A percentile compares a stretch with the other conserved stretches of the same genome.
These are phyloP conservation scores for Elaphomyces granulatus DNA, from an alignment of 495 filamentous ascomycete genomes.

Conservation along the genomic window DNA sequence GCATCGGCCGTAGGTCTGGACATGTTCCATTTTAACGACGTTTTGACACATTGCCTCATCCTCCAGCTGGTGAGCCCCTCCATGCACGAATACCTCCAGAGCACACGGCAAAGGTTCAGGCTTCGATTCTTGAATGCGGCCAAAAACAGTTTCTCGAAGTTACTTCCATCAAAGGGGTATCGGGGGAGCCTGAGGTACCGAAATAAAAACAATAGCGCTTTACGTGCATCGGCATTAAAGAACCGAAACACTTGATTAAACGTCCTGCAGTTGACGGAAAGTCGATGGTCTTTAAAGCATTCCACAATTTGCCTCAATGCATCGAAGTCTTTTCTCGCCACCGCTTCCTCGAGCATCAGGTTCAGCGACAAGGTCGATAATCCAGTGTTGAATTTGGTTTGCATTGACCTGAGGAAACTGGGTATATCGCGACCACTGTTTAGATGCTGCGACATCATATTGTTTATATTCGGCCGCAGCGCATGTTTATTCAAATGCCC, in stretches of 20 bases:
- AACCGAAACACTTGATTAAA: conserved; percentile 13
- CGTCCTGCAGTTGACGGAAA: conserved; percentile 9
- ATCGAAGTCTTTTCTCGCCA: conserved; percentile 10
- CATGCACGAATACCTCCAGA: conserved; percentile 38
- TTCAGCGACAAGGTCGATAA: conserved; percentile 20
- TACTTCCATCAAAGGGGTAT: conserved; percentile 4
- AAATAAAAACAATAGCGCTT: conserved; percentile 13
- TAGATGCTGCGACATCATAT: conserved; percentile 22
- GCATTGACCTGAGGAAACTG: conserved; percentile 24
- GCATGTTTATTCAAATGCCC: conserved; percentile 16
- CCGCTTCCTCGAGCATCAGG: conserved; percentile 22
- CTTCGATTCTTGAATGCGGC: conserved; percentile 22
- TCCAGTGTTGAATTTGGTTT: conserved; percentile 22
- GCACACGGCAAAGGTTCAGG: conserved; percentile 31
- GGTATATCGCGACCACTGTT: conserved; percentile 19
- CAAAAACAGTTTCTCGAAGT: conserved; percentile 25
- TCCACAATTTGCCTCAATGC: conserved; percentile 17
- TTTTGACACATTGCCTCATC: conserved; percentile 21
- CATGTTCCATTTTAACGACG: conserved; percentile 16
- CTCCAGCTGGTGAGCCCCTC: conserved; percentile 16
- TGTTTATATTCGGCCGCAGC: conserved; percentile 19
- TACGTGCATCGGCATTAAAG: conserved; percentile 12
- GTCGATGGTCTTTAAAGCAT: conserved; percentile 10
- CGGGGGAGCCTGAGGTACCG: conserved; percentile 7
- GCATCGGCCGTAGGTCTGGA: conserved; percentile 3